Conservation (phyloP, 768 basidiomycete species). For the Mycena vulgaris region DNA sequence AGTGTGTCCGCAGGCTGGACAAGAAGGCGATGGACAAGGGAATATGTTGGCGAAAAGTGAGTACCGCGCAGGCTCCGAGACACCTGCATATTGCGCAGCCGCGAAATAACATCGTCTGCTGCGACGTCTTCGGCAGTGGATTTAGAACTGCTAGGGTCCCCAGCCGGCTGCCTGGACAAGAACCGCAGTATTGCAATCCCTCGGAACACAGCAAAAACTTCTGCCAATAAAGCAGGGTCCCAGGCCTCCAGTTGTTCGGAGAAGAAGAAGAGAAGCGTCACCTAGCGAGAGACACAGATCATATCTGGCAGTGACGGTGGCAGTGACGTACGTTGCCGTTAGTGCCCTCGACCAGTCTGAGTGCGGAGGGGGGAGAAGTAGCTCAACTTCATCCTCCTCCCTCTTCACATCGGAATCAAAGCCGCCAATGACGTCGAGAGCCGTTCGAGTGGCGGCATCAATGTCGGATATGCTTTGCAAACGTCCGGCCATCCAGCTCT, state of each 20-base stretch:
- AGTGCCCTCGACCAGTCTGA: constrained; percentile 77
- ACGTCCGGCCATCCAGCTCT: constrained; percentile 73
- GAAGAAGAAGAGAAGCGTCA: constrained; percentile 80
- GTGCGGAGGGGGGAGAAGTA: constrained; percentile 65
- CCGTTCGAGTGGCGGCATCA: constrained; percentile 67
- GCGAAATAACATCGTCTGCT: constrained; percentile 76
- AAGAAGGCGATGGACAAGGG: constrained; percentile 76
- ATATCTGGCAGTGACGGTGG: constrained; percentile 80
- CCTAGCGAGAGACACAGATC: constrained; percentile 78
- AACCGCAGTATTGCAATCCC: constrained; percentile 81
- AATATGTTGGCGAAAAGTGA: constrained; percentile 67
- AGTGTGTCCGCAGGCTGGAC: constrained; percentile 64
- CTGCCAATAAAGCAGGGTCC: constrained; percentile 76
- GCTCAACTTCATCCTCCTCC: constrained; percentile 81
- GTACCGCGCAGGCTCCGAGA: constrained; percentile 59
- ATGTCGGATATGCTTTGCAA: constrained; percentile 71
- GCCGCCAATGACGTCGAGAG: constrained; percentile 80
- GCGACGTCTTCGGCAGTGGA: constrained; percentile 46
- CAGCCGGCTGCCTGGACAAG: constrained; percentile 72
- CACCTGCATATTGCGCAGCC: constrained; percentile 83
- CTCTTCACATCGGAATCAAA: constrained; percentile 80
- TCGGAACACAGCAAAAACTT: constrained; percentile 87
- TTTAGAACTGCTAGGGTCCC: constrained; percentile 44
- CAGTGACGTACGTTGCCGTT: constrained; percentile 73
- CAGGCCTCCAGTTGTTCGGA: constrained; percentile 73